Base-by-base conservation (phyloP, 2,329 filamentous ascomycete genomes). In the Sordariomycetes sp. region DNA sequence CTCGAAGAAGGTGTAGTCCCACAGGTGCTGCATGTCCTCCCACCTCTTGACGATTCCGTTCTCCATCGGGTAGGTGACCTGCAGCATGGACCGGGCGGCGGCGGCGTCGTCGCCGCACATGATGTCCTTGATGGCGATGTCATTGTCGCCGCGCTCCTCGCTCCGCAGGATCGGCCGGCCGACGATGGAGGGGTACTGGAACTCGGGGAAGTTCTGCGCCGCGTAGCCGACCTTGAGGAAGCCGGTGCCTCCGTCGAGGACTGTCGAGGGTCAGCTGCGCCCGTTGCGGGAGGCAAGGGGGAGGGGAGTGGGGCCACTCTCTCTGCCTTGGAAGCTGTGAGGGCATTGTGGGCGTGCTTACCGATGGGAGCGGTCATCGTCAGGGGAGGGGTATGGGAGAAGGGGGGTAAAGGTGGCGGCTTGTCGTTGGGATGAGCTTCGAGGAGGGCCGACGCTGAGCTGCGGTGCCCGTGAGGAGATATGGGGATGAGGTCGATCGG, bases 191-290 rank as follows among this genome's bases (percentile, higher is more conserved):
- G 94, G 94, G 76, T 92, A 97, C 77, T 97, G 93, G 76, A 95
- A 90, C 77, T 97, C 94, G 73, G 94, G 94, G 77, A 99, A 99
- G 81, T 99, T 99, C 82, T 97, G 92, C 69, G 88, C 94, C 70
- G 94, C 94, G 79, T 97, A 99, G 74, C 94, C 94, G 77, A 96
- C 94, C 79, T 99, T 99, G 75, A 99, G 88, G 82, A 99, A 99
- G 76, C 94, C 94, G 72, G 94, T 99, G 76, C 94, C 94, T 82
- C 94, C 94, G 81, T 99, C 94, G 82, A 99, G 93, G 72, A 99
- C 94, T 97, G 51, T 32, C 24, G 14, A 52, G n/a, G 24, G 61
- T 53, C 50, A 53, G 40, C 57, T 35, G 56, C 32, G 55, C 58
- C 57, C 59, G 59, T 54, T 32, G 4, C 8, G 28, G 28, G 60